phyloP scores from a whole-genome alignment of 2,329 filamentous ascomycete species.

The Aspergillus versicolor region DNA sequence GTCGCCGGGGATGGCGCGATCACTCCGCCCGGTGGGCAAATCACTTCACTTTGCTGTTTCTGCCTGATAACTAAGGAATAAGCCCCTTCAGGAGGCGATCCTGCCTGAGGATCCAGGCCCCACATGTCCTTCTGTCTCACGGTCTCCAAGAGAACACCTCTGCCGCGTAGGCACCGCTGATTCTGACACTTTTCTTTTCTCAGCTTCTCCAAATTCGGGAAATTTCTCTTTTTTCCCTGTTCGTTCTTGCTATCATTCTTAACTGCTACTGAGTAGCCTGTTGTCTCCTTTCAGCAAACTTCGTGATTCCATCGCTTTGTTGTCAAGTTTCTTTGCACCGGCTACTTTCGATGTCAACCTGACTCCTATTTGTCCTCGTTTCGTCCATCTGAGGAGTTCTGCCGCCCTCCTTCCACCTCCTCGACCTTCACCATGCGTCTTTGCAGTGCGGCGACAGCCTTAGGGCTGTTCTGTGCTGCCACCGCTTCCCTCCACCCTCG shows the following conservation, averaged over 20 bases:
- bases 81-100: background rate
- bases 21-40: constrained; percentile 4
- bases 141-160: background rate
- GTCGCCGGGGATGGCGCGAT: background rate
- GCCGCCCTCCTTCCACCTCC: background rate
- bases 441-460: constrained; percentile 22
- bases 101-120: constrained; percentile 8
- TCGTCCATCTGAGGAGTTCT: constrained; percentile 12
- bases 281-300: background rate
- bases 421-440: constrained; percentile 23
- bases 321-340: background rate
- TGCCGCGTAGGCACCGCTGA: background rate
- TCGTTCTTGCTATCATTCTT: constrained; percentile 6
- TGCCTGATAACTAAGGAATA: background rate
- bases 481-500: constrained; percentile 50
- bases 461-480: constrained; percentile 42
- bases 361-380: constrained; percentile 15
- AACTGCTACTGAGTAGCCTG: background rate
- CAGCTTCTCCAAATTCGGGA: background rate
- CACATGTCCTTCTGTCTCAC: background rate
- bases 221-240: background rate
- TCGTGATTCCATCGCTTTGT: background rate
- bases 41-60: background rate
- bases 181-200: background rate
- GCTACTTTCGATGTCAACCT: constrained; percentile 17